Evolutionary conservation across 768 basidiomycete genomes (phyloP).

Genomic region (Boletales sp.): DNA sequence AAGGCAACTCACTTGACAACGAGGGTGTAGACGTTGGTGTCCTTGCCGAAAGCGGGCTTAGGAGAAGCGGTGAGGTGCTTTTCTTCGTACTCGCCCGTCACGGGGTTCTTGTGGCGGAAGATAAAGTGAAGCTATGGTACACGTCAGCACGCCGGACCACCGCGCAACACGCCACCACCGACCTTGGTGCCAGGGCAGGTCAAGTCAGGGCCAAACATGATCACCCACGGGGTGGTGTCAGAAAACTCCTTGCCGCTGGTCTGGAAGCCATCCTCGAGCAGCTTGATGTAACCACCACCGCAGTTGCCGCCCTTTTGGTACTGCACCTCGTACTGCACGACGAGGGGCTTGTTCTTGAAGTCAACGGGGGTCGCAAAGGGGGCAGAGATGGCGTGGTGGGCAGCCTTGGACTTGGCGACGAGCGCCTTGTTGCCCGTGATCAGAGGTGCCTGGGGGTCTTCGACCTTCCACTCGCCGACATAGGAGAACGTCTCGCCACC

Average conservation of each 20-base stretch:
- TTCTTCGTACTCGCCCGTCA: conserved; percentile 92
- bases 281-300: conserved; percentile 98
- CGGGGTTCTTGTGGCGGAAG: conserved; percentile 95
- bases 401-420: conserved; percentile 95
- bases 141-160: background rate
- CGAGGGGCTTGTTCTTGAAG: conserved; percentile 81
- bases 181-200: conserved; percentile 92
- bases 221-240: conserved; percentile 89
- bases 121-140: conserved; percentile 86
- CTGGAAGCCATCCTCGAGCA: conserved; percentile 92
- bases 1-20: conserved; percentile 68
- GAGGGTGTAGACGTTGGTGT: conserved; percentile 93
- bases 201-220: conserved; percentile 98
- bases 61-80: conserved; percentile 88
- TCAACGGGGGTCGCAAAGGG: conserved; percentile 76
- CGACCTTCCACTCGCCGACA: conserved; percentile 96
- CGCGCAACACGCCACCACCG: conserved; percentile 1
- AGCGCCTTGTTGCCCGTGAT: conserved; percentile 87
- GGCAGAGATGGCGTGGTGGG: conserved; percentile 97
- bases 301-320: conserved; percentile 99
- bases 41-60: conserved; percentile 82
- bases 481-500: conserved; percentile 96
- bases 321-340: conserved; percentile 98
- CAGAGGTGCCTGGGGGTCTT: conserved; percentile 75
- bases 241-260: conserved; percentile 90